Base-by-base conservation (phyloP, 1,284 basidiomycete genomes). In the Entoloma clypeatum region DNA sequence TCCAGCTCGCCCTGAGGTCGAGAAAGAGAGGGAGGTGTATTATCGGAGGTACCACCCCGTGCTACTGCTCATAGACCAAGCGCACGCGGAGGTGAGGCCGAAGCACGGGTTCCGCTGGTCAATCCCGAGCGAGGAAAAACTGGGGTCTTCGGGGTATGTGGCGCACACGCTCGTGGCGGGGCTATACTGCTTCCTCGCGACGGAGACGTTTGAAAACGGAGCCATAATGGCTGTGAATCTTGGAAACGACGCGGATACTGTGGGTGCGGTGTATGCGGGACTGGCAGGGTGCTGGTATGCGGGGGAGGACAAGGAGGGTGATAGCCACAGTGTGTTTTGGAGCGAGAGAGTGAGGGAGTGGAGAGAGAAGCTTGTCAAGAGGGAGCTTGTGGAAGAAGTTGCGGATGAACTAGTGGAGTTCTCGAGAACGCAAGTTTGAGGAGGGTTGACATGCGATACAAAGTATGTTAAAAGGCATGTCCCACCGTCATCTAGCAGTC, bases 161-260 rank as follows among this genome's bases (percentile, higher is more conserved):
- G 45, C 65, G 1, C 54, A 71, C 43, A 65, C 64, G 0, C 44
- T 68, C 9, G 53, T 64, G 3, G 63, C 68, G 1, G 69, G 65
- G 4, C 53, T 71, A 2, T 71, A 70, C 43, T 68, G 66, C 32
- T 71, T 71, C 49, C 60, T 71, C 16, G 59, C 62, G 3, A 69
- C 68, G n/a, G 50, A 55, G 19, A 65, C 51, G 2, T 71, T 70
- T 34, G 69, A 70, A 38, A 59, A 61, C 9, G 70, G 69, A 4
- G 69, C 68, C 4, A 53, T 69, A 30, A 57, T 68, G 50, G 64
- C 62, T 2, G 64, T 65, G n/a, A 70, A 72, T 49, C 51, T 71
- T 41, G 66, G 68, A 2, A 45, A 54, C 41, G 68, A 71, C 46
- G 64, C 69, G 2, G 68, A 70, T 48, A 70, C 69, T 5, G 62